Percentiles rank a stretch among this genome's conserved stretches.
These are phyloP conservation scores for Chloridella minuta DNA, from an alignment of 352 stramenopile species.

Conservation along the genomic window DNA sequence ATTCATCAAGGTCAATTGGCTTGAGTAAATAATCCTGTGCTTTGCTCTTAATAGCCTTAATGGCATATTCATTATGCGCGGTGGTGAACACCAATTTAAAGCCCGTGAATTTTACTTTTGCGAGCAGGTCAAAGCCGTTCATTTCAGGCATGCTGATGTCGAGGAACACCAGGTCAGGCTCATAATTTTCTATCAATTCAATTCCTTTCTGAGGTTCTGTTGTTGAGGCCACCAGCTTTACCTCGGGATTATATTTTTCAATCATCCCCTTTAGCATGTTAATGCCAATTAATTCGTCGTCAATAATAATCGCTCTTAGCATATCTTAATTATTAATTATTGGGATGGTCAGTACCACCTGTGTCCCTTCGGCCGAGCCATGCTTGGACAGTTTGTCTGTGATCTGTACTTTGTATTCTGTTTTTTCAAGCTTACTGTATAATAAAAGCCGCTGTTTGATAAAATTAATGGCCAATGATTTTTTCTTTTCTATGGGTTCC, in stretches of 20 bases:
- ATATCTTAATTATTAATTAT: not conserved
- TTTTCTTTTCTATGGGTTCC: not conserved
- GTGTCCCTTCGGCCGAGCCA: not conserved
- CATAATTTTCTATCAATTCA: not conserved
- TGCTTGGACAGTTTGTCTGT: not conserved
- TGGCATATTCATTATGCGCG: not conserved
- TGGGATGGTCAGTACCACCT: not conserved
- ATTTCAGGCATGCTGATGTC: not conserved
- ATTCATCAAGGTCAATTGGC: not conserved
- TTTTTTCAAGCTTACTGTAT: not conserved
- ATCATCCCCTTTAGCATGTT: not conserved
- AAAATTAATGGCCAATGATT: not conserved
- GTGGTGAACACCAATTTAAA: not conserved
- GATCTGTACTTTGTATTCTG: not conserved
- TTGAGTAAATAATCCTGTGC: not conserved
- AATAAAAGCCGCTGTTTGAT: not conserved
- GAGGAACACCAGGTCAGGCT: not conserved
- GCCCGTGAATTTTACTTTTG: not conserved
- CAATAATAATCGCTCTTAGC: not conserved
- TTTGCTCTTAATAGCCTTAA: not conserved
- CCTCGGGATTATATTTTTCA: not conserved
- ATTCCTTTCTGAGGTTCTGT: not conserved
- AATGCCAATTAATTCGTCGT: not conserved
- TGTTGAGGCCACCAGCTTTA: not conserved
- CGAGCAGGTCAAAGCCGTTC: not conserved